Conservation (phyloP, 257 asterid species). For the Jasminum sambac region DNA sequence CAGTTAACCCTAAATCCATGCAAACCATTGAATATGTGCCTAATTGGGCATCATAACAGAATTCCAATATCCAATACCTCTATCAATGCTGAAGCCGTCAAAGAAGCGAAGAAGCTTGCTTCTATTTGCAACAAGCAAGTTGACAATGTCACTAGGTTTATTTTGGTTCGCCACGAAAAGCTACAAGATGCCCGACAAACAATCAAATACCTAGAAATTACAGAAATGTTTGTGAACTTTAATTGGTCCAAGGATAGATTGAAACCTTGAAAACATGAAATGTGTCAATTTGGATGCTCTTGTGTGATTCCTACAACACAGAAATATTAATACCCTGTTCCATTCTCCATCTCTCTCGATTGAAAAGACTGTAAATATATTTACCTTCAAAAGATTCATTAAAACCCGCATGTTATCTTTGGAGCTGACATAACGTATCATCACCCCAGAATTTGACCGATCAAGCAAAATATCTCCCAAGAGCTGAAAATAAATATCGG, state of each 20-base stretch:
- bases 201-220: conserved; percentile 6
- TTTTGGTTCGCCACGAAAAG: conserved; percentile 90
- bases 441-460: conserved; percentile 67
- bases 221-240: neutral
- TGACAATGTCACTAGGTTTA: conserved; percentile 65
- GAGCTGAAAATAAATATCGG: conserved; percentile 44
- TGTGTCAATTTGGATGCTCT: conserved; percentile 78
- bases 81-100: conserved; percentile 56
- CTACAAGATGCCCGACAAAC: conserved; percentile 34
- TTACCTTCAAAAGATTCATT: conserved; percentile 93
- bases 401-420: conserved; percentile 62
- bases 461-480: conserved; percentile 90
- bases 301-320: conserved; percentile 79
- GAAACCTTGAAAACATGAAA: conserved; percentile 92
- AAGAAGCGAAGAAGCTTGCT: conserved; percentile 71
- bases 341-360: neutral
- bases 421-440: conserved; percentile 82
- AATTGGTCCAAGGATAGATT: conserved; percentile 3
- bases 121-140: conserved; percentile 68
- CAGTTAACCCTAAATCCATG: no score
- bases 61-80: conserved; percentile 58
- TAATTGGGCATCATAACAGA: no score
- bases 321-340: neutral
- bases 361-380: neutral
- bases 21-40: no score